Percentiles rank a stretch among this genome's conserved stretches.
These are phyloP conservation scores for Colletotrichum sp. DNA, from an alignment of 2,329 filamentous ascomycete genomes.

Conservation along the genomic window DNA sequence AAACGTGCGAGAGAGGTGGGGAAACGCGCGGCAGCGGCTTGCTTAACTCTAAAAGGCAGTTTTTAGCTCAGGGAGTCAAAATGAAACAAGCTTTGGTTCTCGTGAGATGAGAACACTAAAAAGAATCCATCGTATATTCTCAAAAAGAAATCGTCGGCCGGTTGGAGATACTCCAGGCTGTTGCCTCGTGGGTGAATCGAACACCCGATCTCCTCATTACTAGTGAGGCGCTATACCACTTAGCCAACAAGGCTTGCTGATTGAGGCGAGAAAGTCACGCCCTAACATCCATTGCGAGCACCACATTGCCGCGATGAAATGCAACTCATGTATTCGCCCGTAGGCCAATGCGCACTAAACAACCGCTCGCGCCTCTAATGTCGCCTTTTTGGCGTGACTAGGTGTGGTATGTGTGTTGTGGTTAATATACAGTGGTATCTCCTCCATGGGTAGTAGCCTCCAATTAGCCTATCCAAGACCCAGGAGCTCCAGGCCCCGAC, in stretches of 20 bases:
- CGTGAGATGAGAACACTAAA: not conserved
- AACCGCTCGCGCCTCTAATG: not conserved
- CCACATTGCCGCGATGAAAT: not conserved
- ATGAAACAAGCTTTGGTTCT: not conserved
- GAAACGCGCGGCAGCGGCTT: not conserved
- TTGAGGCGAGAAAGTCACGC: not conserved
- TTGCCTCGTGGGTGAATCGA: constrained; percentile 25
- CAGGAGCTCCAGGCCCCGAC: constrained; percentile 14
- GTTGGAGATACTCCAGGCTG: not conserved
- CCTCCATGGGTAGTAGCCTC: not conserved
- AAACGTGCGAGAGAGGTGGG: not conserved
- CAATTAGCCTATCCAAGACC: not conserved
- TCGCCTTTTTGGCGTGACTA: not conserved
- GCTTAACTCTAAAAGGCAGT: not conserved
- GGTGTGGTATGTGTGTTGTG: not conserved
- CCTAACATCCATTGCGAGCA: not conserved
- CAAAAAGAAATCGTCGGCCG: not conserved
- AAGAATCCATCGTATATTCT: not conserved
- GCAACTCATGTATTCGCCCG: not conserved
- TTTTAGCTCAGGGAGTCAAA: not conserved
- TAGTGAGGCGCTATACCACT: constrained; percentile 26
- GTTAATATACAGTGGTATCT: constrained; percentile 19
- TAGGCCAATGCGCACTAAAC: not conserved
- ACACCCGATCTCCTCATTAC: constrained; percentile 25
- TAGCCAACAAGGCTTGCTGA: constrained; percentile 21